These are phyloP conservation scores for Microbotryum saponariae DNA, from an alignment of 1,284 basidiomycete species.

Conservation along the genomic window DNA sequence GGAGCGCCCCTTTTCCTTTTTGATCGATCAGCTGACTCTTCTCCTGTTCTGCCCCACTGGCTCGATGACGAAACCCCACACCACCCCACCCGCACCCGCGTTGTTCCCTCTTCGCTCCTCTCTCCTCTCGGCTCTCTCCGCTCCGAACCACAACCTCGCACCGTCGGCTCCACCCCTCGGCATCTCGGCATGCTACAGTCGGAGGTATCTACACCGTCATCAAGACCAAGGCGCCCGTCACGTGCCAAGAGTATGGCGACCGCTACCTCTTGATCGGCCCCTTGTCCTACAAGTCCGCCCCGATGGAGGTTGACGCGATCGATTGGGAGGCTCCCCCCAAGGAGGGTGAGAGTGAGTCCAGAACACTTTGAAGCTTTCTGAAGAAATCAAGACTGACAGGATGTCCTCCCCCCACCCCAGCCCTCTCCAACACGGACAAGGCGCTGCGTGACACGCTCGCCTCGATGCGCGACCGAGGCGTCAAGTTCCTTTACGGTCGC, in stretches of 20 bases:
- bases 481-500: conserved; percentile 88
- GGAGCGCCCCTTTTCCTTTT: no score
- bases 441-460: conserved; percentile 63
- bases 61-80: background rate
- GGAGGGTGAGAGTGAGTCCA: conserved; percentile 8
- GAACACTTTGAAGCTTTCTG: background rate
- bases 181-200: conserved; percentile 46
- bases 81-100: no score
- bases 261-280: conserved; percentile 89
- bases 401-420: background rate
- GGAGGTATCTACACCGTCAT: conserved; percentile 99
- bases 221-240: conserved; percentile 97
- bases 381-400: background rate
- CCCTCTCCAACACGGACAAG: conserved; percentile 38
- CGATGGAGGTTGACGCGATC: conserved; percentile 93
- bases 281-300: conserved; percentile 92
- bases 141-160: background rate
- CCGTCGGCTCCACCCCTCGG: no score
- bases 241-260: conserved; percentile 70
- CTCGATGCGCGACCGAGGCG: conserved; percentile 73
- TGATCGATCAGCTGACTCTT: no score
- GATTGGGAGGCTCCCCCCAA: conserved; percentile 52
- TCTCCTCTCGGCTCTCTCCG: no score
- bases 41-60: background rate
- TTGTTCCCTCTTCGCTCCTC: background rate